These are phyloP conservation scores for Xenoacremonium recifei DNA, from an alignment of 2,329 filamentous ascomycete species.

Conservation along the genomic window DNA sequence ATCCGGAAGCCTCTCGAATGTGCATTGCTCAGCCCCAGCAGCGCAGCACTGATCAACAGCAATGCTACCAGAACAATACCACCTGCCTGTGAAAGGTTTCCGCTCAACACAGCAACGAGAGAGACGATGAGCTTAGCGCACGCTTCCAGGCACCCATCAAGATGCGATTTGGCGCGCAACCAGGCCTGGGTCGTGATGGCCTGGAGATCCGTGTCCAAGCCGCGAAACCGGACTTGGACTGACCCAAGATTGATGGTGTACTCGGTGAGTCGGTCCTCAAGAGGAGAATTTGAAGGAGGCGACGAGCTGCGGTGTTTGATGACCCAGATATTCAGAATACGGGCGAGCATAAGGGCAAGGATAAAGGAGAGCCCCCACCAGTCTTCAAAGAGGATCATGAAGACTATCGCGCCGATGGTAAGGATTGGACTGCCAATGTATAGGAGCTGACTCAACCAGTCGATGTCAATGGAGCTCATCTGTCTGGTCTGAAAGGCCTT, in stretches of 20 bases:
- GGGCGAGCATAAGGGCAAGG: constrained; percentile 49
- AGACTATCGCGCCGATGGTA: constrained; percentile 41
- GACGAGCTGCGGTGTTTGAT: constrained; percentile 48
- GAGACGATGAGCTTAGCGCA: constrained; percentile 58
- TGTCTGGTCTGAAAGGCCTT: too few relatives aligned
- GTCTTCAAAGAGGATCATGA: constrained; percentile 48
- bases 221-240: constrained; percentile 52
- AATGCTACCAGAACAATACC: constrained; percentile 50
- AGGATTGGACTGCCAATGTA: constrained; percentile 48
- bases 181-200: constrained; percentile 58
- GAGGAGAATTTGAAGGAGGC: constrained; percentile 2
- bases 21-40: constrained; percentile 55
- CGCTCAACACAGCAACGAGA: constrained; percentile 52
- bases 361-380: constrained; percentile 52
- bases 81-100: constrained; percentile 53
- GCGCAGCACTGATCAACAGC: constrained; percentile 49
- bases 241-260: constrained; percentile 53
- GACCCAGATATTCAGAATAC: constrained; percentile 54
- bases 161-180: constrained; percentile 49
- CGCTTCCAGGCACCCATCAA: constrained; percentile 52
- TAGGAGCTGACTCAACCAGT: constrained; percentile 47
- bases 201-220: constrained; percentile 54
- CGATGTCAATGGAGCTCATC: too few relatives aligned
- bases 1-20: constrained; percentile 47
- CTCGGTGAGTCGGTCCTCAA: constrained; percentile 30